Evolutionary conservation across 106 monocot species (phyloP), one percentile per base, ranked within the genome.

Genomic region (Agapanthus africanus): DNA sequence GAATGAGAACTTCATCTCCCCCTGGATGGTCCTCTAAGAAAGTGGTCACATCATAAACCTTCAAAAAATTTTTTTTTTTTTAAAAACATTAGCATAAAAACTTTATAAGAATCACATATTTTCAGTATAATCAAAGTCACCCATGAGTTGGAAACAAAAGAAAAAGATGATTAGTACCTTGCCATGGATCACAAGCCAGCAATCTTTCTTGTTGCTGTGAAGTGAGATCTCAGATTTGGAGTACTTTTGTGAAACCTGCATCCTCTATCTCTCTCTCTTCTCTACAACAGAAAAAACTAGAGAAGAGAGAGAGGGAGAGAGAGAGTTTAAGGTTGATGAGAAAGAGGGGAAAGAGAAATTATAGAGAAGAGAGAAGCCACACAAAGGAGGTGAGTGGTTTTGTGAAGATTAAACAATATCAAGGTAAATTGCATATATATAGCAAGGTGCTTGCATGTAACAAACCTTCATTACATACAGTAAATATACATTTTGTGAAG

Each of bases 1-100:
- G 77, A 1, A 87, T 47, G 65, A 87, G 80, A 15, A 77, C 87
- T 62, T 87, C 83, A 11, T 80, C 87, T 46, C 87, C 87, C 34
- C 87, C 87, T 32, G 87, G 87, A 63, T 87, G 87, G 25, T 80
- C 83, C 28, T 87, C 87, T 72, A 87, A 80, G 76, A 87, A 87
- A 37, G 38, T 78, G 31, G 83, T 80, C 71, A 87, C 87, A 83
- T 87, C 87, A 80, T 87, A 87, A 59, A 87, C 80, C 83, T 87
- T n/a, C n/a, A n/a, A n/a, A n/a, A n/a, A n/a, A n/a, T n/a, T n/a
- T n/a, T n/a, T n/a, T n/a, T n/a, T n/a, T 13, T 67, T 23, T 36
- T 15, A 49, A 8, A 65, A 64, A 47, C 7, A 60, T 5, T 41
- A 67, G 3, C 18, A 63, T 27, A 3, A 21, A n/a, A 27, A 3